Conservation (phyloP, 2,329 filamentous ascomycete genomes). For the Calonectria pteridis region DNA sequence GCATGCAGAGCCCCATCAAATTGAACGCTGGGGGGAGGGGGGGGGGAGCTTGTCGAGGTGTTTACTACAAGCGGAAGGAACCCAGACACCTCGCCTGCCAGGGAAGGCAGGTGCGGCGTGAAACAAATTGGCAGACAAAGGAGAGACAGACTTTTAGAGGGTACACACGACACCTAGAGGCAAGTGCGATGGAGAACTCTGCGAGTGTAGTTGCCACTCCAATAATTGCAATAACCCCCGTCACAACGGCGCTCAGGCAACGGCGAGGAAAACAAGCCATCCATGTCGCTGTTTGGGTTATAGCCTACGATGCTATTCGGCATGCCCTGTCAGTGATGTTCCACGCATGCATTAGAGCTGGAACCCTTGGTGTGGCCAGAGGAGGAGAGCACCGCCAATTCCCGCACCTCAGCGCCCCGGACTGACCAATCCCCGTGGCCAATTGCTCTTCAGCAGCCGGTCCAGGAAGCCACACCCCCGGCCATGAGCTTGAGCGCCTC, state of each 20-base stretch:
- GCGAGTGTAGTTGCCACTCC: background rate
- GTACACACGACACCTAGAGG: background rate
- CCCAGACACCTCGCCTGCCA: background rate
- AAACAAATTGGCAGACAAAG: slow-evolving; percentile 11
- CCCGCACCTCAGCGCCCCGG: slow-evolving; percentile 31
- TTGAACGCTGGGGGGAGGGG: slow-evolving; percentile 1
- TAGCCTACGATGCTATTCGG: slow-evolving; percentile 10
- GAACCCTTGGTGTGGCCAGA: slow-evolving; percentile 2
- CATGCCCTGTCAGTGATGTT: slow-evolving; percentile 15
- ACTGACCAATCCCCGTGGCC: slow-evolving; percentile 32
- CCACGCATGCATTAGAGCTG: slow-evolving; percentile 19
- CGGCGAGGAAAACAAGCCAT: slow-evolving; percentile 12
- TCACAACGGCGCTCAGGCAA: background rate
- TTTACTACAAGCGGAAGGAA: slow-evolving; percentile 23
- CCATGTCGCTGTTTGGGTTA: slow-evolving; percentile 9
- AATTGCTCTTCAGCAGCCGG: slow-evolving; percentile 30
- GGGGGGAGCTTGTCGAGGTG: slow-evolving; percentile 17
- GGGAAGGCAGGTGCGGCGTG: slow-evolving; percentile 16
- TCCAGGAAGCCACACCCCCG: slow-evolving; percentile 21
- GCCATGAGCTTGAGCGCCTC: slow-evolving; percentile 40
- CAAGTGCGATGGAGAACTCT: background rate
- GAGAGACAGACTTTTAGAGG: background rate
- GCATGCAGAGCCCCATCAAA: slow-evolving; percentile 14
- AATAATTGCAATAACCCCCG: background rate
- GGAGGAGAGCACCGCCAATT: slow-evolving; percentile 34